A percentile compares a stretch with the other conserved stretches of the same genome.
Evolutionary conservation across 768 basidiomycete species (phyloP).

Genomic region (Kwoniella europaea): DNA sequence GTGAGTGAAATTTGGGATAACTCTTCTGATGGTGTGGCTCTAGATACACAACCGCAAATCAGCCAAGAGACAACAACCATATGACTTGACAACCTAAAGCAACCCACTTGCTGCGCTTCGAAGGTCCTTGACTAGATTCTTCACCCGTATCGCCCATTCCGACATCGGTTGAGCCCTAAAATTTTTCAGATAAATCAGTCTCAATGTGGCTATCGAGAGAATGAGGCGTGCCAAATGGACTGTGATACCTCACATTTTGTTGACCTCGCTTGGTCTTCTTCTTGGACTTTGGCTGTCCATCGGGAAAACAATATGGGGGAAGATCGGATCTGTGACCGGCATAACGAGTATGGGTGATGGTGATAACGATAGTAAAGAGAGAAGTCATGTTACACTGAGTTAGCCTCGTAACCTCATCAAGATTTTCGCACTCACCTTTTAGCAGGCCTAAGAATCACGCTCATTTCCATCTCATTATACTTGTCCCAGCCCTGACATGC

Average conservation of each 20-base stretch:
- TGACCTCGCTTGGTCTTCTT: slow-evolving; percentile 51
- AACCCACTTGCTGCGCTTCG: slow-evolving; percentile 49
- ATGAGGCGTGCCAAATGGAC: not conserved
- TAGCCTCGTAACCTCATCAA: too few species aligned
- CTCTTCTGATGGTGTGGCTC: slow-evolving; percentile 36
- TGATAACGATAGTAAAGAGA: not conserved
- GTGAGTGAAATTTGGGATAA: slow-evolving; percentile 19
- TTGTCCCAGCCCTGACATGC: slow-evolving; percentile 94
- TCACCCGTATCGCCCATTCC: slow-evolving; percentile 40
- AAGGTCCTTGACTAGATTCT: slow-evolving; percentile 43
- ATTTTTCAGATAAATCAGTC: slow-evolving; percentile 10
- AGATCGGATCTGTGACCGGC: slow-evolving; percentile 36
- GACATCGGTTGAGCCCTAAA: slow-evolving; percentile 28
- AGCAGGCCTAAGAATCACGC: slow-evolving; percentile 89
- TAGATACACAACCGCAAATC: not conserved
- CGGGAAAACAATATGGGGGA: slow-evolving; percentile 52
- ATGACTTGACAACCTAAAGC: too few species aligned
- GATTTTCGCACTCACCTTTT: slow-evolving; percentile 67
- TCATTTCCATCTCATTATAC: slow-evolving; percentile 89
- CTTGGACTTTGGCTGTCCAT: slow-evolving; percentile 52
- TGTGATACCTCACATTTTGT: slow-evolving; percentile 33
- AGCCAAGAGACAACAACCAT: not conserved
- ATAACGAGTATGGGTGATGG: not conserved
- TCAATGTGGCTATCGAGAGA: too few species aligned
- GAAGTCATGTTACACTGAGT: not conserved